Base-by-base conservation (phyloP, 2,329 filamentous ascomycete genomes). In the Neofusicoccum laricinum region DNA sequence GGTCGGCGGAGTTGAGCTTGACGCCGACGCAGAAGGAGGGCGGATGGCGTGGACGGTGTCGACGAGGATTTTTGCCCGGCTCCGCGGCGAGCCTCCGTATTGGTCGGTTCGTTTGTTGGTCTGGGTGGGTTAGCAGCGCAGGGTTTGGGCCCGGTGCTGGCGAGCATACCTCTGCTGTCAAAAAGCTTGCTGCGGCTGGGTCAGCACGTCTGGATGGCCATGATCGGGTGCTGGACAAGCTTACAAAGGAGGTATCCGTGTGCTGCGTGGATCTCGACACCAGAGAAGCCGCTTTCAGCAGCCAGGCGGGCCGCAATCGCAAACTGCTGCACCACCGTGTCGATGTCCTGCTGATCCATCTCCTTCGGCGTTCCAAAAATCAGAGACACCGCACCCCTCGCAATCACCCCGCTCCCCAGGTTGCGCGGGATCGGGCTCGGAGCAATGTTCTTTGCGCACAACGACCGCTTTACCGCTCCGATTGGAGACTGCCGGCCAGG, bases 331-430 rank as follows among this genome's bases (percentile, higher is more conserved):
- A 87, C 78, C 0, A 85, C 82, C 0, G 78, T 75, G 17, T 82
- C 76, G 48, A 89, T 86, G 43, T 90, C 86, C 0, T 72, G 71
- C 0, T 72, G 32, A 0, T 78, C 83, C 84, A 90, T 86, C 59
- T 81, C 87, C 49, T 81, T 79, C 0, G 87, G 87, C 0, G 80
- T 82, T 2, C 85, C 83, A 61, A 85, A 84, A 3, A 67, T 14
- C n/a, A 25, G 15, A 3, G 21, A 21, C 36, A 46, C 25, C 8
- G 30, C 58, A 14, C 45, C 43, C 43, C 4, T 19, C 14, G 49
- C 53, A 19, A 65, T 12, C 32, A 50, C 11, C 0, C 71, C 40
- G 2, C 49, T 30, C 0, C 82, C 82, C 7, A 85, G 69, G 2
- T 76, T 68, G 14, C 85, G 55, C 0, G 77, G 74, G 0, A 84